Evolutionary conservation across 495 filamentous ascomycete genomes (phyloP), one percentile per base, ranked within the genome.

Genomic region (Aspergillus cavernicola): DNA sequence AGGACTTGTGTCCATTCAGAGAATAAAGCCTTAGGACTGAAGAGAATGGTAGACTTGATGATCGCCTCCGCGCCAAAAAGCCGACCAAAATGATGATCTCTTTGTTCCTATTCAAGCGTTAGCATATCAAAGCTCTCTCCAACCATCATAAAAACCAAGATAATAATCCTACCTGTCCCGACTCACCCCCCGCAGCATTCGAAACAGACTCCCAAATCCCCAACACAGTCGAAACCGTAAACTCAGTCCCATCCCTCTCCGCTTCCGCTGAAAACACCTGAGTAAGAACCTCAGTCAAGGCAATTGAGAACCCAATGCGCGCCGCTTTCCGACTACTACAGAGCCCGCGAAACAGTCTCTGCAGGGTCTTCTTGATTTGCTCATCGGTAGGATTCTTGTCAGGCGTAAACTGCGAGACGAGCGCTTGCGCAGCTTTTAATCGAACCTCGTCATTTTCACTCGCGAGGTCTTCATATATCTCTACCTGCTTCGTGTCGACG

Each of bases 271-370:
- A 57, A 53, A 74, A 76, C 19, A 88, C 62, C 61, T 86, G 82
- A 1, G 77, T 73, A 33, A 95, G 64, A 50, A 95, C 74, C 69
- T 97, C 92, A 0, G 91, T 88, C 57, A 97, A 69, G 2, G 92
- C 90, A 51, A 96, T 74, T 32, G 89, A 95, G 64, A 93, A 97
- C n/a, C 93, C 93, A 50, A 92, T 70, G 22, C 93, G 79, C 26
- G 92, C 90, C 12, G 88, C 91, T 71, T 96, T 95, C 19, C 89
- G 82, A 38, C 90, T 86, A 63, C 90, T 96, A 49, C 91, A 89
- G 22, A 98, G 80, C 32, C 93, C 93, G 39, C 88, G 83, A 60
- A 96, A 88, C 12, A 98, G 76, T 28, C 91, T 75, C 54, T 71
- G 72, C 31, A 87, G 62, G 0, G 64, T 60, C 56, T 75, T 74